These are phyloP conservation scores for Eucalyptus grandis DNA, from an alignment of 345 rosid species.

Conservation along the genomic window DNA sequence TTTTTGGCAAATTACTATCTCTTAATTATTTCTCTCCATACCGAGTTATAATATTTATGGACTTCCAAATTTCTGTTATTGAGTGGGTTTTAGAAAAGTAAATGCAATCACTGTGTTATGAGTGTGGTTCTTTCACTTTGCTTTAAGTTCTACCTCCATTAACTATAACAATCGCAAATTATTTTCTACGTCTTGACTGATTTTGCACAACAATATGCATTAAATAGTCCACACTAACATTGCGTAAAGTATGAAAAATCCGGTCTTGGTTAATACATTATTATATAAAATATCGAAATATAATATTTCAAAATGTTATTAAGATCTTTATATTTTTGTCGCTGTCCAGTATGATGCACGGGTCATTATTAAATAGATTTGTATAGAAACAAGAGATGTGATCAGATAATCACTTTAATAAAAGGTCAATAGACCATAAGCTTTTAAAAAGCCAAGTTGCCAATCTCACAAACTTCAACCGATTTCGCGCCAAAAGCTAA, in stretches of 20 bases:
- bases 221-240: background rate
- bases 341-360: background rate
- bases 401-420: background rate
- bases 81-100: background rate
- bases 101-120: background rate
- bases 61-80: background rate
- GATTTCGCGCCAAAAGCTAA: background rate
- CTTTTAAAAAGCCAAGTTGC: background rate
- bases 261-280: background rate
- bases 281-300: background rate
- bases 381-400: background rate
- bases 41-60: background rate
- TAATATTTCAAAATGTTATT: background rate
- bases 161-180: background rate
- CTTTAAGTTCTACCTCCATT: background rate
- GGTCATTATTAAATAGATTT: background rate
- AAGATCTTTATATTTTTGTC: background rate
- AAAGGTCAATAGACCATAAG: background rate
- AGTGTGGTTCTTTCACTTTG: background rate
- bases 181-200: background rate
- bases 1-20: too few species aligned
- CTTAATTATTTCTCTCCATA: background rate
- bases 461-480: background rate
- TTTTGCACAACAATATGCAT: background rate
- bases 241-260: background rate